Base-by-base conservation (phyloP, 805 yeast species). In the Candida xiaguanensis region DNA sequence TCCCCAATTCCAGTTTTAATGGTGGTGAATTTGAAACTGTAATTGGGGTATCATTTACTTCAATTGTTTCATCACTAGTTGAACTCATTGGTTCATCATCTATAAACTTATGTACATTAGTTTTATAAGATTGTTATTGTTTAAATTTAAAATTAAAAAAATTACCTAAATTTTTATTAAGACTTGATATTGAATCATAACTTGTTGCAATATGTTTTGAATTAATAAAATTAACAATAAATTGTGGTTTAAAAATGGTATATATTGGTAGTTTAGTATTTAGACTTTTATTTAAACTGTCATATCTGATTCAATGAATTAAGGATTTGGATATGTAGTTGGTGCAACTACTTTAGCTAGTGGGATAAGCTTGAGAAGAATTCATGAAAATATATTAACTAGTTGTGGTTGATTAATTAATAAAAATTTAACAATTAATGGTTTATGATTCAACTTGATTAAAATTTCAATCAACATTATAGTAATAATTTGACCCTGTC, bases 211-310 rank as follows among this genome's bases (percentile, higher is more conserved):
- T 44, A 45, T 69, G 75, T 28, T 59, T 46, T 4, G 75, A 73
- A 29, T 58, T 63, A 14, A 63, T 53, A 45, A 69, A 69, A 43
- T 69, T 69, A 53, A 69, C 69, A 11, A 69, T 57, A 43, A 93
- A 93, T 63, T 93, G 99, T 0, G 87, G 82, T 1, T 73, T 93
- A 44, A 99, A 93, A 58, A 91, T 93, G 97, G 56, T 85, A 2
- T 90, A 90, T 51, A 74, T 93, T 31, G 96, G 72, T 7, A 63
- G 67, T 20, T 55, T 67, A 44, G 70, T 68, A 11, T 45, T 63
- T 26, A 50, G 49, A 37, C 70, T 68, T 1, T 63, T 55, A 13
- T 40, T 65, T 20, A 67, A 63, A 31, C 31, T 19, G 34, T 51
- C 12, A 31, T 49, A 16, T 34, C 39, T 9, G 41, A 39, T 19